These are phyloP conservation scores for Avena sativa DNA, from an alignment of 176 grass and related monocot species.

Conservation along the genomic window DNA sequence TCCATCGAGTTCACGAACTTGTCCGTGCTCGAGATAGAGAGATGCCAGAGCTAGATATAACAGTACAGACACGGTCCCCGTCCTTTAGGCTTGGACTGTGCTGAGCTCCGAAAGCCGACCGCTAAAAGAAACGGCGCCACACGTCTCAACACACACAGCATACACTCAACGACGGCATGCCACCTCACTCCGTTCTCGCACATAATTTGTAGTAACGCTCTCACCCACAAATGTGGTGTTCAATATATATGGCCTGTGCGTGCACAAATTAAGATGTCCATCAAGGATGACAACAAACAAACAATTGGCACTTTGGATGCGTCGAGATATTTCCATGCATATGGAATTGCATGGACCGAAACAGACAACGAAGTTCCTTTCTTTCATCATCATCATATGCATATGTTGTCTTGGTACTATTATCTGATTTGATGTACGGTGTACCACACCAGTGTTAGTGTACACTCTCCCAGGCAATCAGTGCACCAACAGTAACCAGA, in stretches of 20 bases:
- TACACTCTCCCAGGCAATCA: not conserved
- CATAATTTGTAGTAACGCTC: too few relatives aligned
- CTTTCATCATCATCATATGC: not conserved
- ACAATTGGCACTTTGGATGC: not conserved
- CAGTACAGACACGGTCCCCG: constrained; percentile 25
- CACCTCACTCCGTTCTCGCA: not conserved
- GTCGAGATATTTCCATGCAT: not conserved
- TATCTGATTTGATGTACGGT: not conserved
- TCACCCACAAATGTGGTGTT: constrained; percentile 37
- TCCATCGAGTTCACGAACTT: not conserved
- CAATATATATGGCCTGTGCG: not conserved
- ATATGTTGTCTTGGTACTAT: not conserved
- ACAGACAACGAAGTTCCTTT: not conserved
- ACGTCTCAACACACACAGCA: not conserved
- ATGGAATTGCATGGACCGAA: not conserved
- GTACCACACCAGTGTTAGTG: not conserved
- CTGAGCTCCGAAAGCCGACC: not conserved
- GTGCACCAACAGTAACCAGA: not conserved
- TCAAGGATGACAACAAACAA: not conserved
- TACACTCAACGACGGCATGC: not conserved
- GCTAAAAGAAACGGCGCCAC: not conserved
- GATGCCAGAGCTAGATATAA: constrained; percentile 18
- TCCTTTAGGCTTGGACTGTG: constrained; percentile 1
- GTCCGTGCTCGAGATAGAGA: not conserved
- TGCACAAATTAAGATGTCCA: not conserved